Evolutionary conservation across 2,329 filamentous ascomycete species (phyloP), one percentile per base, ranked within the genome.

Genomic region (Aureobasidium sp.): DNA sequence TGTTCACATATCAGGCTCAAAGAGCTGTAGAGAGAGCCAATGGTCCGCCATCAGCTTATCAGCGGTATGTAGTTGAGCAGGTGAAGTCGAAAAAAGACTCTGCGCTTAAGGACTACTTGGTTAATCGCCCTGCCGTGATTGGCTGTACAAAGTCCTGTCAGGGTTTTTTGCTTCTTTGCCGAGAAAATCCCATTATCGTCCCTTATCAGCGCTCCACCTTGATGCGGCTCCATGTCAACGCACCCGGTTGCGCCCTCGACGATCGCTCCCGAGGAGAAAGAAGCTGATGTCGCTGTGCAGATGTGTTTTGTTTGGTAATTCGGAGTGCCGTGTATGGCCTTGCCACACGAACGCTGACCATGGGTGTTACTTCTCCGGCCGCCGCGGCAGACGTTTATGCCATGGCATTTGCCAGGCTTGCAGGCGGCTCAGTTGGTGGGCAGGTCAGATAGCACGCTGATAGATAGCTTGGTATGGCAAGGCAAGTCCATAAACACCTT

Each of bases 391-490:
- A 20, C 22, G 47, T 62, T 45, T 56, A 62, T 62, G 60, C 60
- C 60, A 62, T 62, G 60, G 22, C 41, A 62, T 62, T 62, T 60
- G 57, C 57, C 51, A 45, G 51, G 39, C 59, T 29, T 53, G 48
- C 59, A 53, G 37, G 20, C 15, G 47, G 22, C 27, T 22, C 47
- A 34, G 39, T 48, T 31, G 49, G 51, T 31, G 31, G 48, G 15
- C 4, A 47, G 42, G 27, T 29, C 12, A 31, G 25, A 31, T 55
- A 56, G 17, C 29, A 29, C 25, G 41, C 8, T 47, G 60, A 44
- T 55, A 62, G 49, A 47, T 56, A 56, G 31, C 39, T 62, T 34
- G 15, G 41, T 56, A 53, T 48, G 48, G 55, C 31, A 51, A 55
- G 41, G 34, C 31, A 31, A 48, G 48, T 48, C 49, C 51, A 62